Conservation (phyloP, 208 protist genomes). For the Strigomonas galati region DNA sequence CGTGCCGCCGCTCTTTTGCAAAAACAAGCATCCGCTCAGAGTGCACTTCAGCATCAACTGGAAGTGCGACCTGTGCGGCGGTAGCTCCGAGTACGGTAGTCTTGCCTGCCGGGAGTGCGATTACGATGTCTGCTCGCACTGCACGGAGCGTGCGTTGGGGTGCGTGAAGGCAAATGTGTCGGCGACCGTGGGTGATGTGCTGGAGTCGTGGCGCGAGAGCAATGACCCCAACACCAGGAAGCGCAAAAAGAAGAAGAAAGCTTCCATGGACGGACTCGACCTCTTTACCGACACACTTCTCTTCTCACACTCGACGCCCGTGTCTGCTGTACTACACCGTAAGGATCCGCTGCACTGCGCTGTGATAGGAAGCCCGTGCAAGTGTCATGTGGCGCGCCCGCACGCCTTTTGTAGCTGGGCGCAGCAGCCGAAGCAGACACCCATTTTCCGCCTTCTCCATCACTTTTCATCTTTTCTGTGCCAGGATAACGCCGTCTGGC, state of each 20-base stretch:
- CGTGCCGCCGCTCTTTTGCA: conserved; percentile 26
- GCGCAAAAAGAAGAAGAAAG: background rate
- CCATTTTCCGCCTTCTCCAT: conserved; percentile 12
- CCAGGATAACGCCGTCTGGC: conserved; percentile 29
- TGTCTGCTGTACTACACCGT: background rate
- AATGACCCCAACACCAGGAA: background rate
- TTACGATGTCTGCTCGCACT: conserved; percentile 76
- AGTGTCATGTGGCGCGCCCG: too few relatives aligned
- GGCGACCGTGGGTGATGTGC: conserved; percentile 54
- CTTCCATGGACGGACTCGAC: conserved; percentile 23
- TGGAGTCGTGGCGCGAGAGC: conserved; percentile 18
- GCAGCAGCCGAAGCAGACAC: too few relatives aligned
- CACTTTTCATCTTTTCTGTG: conserved; percentile 16
- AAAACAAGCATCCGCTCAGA: conserved; percentile 43
- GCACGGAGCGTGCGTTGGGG: conserved; percentile 35
- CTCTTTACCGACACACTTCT: background rate
- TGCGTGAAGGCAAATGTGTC: conserved; percentile 46
- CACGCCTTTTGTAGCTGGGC: too few relatives aligned
- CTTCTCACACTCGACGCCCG: background rate
- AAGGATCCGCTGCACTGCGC: too few relatives aligned
- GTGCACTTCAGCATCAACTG: conserved; percentile 77
- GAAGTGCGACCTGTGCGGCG: conserved; percentile 57
- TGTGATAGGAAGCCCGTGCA: too few relatives aligned
- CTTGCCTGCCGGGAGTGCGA: conserved; percentile 74
- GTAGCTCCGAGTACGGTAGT: conserved; percentile 36